phyloP scores from a whole-genome alignment of 1,284 basidiomycete species.

The Ustilago hordei region DNA sequence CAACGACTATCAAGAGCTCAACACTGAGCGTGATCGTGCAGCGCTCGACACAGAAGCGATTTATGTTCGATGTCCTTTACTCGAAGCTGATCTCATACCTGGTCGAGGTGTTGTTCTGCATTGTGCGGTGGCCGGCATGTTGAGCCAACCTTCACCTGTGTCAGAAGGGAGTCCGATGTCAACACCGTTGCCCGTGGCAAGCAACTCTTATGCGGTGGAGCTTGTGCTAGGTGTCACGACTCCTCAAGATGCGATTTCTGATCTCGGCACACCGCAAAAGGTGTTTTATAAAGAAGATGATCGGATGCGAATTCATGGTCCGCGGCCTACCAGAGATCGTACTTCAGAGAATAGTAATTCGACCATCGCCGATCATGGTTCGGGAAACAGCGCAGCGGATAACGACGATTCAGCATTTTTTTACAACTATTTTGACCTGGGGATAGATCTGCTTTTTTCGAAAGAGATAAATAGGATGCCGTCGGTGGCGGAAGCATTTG shows the following conservation, averaged over 20 bases:
- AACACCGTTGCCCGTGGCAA: conserved; percentile 5
- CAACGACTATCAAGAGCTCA: conserved; percentile 28
- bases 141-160: conserved; percentile 17
- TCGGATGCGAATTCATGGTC: conserved; percentile 38
- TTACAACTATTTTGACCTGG: conserved; percentile 59
- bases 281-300: conserved; percentile 56
- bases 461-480: conserved; percentile 26
- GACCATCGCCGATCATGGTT: conserved; percentile 12
- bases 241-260: conserved; percentile 48
- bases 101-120: conserved; percentile 27
- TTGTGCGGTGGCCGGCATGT: conserved; percentile 21
- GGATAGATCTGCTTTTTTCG: conserved; percentile 50
- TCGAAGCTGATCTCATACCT: conserved; percentile 29
- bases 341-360: conserved; percentile 22
- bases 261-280: conserved; percentile 46
- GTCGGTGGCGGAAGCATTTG: conserved; percentile 24
- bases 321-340: not conserved
- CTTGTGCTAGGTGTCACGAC: conserved; percentile 43
- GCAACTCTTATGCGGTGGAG: conserved; percentile 17
- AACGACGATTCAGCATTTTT: conserved; percentile 46
- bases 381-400: conserved; percentile 11
- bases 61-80: conserved; percentile 30
- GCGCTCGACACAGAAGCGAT: conserved; percentile 44
- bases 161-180: not conserved
- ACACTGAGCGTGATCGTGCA: conserved; percentile 39